Evolutionary conservation across 1,284 basidiomycete species (phyloP).

Genomic region (Phellopilus nigrolimitatus): DNA sequence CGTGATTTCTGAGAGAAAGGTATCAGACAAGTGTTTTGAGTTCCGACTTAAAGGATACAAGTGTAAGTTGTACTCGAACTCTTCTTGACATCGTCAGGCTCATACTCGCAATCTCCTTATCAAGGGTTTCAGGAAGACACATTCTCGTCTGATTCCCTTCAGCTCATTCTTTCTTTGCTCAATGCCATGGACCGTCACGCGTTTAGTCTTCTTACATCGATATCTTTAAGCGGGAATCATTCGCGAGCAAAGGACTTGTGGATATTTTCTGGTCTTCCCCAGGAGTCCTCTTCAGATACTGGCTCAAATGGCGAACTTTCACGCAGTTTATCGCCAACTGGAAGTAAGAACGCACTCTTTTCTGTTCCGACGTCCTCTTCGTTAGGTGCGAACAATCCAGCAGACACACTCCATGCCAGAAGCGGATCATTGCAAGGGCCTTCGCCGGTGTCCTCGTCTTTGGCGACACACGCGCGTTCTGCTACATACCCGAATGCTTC

Average conservation of each 20-base stretch:
- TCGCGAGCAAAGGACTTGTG: conserved; percentile 74
- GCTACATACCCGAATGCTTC: conserved; percentile 13
- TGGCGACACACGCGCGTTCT: conserved; percentile 26
- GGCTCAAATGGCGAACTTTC: conserved; percentile 28
- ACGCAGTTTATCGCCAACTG: conserved; percentile 19
- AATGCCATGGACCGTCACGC: conserved; percentile 61
- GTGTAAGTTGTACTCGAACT: conserved; percentile 41
- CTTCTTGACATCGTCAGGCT: conserved; percentile 12
- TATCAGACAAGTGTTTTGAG: conserved; percentile 65
- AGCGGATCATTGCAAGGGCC: conserved; percentile 1
- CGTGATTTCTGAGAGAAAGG: conserved; percentile 69
- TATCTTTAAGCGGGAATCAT: conserved; percentile 57
- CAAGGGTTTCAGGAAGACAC: conserved; percentile 78
- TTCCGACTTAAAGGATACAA: conserved; percentile 78
- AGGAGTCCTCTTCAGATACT: conserved; percentile 30
- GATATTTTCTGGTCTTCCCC: conserved; percentile 59
- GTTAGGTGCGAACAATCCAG: conserved; percentile 23
- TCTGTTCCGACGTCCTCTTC: conserved; percentile 28
- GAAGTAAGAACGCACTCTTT: conserved; percentile 24
- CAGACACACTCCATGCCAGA: conserved; percentile 13
- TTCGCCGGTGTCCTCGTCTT: conserved; percentile 1
- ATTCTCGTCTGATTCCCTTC: conserved; percentile 70
- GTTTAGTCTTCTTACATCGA: conserved; percentile 62
- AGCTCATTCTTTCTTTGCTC: conserved; percentile 64
- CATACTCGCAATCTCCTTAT: conserved; percentile 15